Evolutionary conservation across 2,329 filamentous ascomycete genomes (phyloP), one percentile per base, ranked within the genome.

Genomic region (Plectosphaerella sp.): DNA sequence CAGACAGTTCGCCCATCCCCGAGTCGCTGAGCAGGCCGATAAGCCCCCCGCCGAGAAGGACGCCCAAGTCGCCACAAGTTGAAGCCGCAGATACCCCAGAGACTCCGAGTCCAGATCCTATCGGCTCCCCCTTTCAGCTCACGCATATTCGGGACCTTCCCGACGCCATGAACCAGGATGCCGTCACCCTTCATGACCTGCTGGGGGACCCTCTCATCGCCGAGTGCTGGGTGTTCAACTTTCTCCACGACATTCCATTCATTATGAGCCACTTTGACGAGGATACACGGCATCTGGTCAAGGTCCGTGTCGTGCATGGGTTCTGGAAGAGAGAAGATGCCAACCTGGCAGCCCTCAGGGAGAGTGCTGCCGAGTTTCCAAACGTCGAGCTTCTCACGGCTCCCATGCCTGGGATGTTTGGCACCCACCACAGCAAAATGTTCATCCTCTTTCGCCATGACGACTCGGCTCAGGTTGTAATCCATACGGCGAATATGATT

Each of bases 401-500:
- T 0, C 90, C 84, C 54, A 87, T 96, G 79, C 88, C 90, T 0
- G 88, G 93, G 63, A 82, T 86, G 57, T 95, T 91, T 63, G 91
- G 91, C 3, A 96, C 91, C 0, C 91, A 96, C 67, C 91, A 86
- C 59, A 77, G 88, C 12, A 94, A 96, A 68, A 94, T 96, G 88
- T 81, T 96, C 67, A 74, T 96, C n/a, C 68, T 96, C 4, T 75
- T 96, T 55, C 80, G 88, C 5, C 84, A 88, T 64, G 90, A 96
- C 63, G 83, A 87, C 56, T 82, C 78, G 0, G 88, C 87, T 1
- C 88, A 95, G 68, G 73, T 96, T 6, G 70, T 95, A 52, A 91
- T 96, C 28, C 89, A 95, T 60, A 96, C 91, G 0, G 90, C 91
- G 16, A 96, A 96, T 60, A 91, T 96, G 87, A 93, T 96, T n/a